A percentile compares a stretch with the other conserved stretches of the same genome.
phyloP scores from a whole-genome alignment of 108 stramenopile species.

The Aurantiochytrium sp. region DNA sequence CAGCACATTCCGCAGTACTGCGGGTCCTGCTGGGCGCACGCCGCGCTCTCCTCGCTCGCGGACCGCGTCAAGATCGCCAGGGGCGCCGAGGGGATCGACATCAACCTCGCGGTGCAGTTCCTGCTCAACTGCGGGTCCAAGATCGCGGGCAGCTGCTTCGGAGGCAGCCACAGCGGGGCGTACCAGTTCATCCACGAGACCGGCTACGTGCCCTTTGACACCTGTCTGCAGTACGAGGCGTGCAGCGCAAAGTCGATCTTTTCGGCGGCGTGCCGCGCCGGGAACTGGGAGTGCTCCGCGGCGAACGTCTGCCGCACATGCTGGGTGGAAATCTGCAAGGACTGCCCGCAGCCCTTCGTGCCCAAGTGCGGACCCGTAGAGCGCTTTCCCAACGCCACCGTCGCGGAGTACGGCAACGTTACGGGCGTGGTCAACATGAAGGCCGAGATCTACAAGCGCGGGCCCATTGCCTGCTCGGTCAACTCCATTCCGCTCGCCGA shows the following conservation, averaged over 20 bases:
- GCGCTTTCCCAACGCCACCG: conserved; percentile 32
- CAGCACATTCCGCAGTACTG: conserved; percentile 77
- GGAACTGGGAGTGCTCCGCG: conserved; percentile 51
- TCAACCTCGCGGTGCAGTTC: conserved; percentile 75
- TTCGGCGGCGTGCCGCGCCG: conserved; percentile 13
- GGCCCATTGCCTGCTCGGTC: conserved; percentile 78
- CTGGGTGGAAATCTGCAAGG: background rate
- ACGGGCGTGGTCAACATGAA: conserved; percentile 58
- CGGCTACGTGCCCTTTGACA: conserved; percentile 52
- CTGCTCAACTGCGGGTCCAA: conserved; percentile 72
- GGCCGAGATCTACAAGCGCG: conserved; percentile 81
- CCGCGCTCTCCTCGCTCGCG: conserved; percentile 65
- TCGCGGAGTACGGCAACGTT: conserved; percentile 78
- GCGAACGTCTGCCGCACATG: conserved; percentile 59
- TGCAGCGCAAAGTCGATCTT: background rate
- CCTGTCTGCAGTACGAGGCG: conserved; percentile 76
- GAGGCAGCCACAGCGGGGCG: conserved; percentile 57
- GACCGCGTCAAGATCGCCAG: conserved; percentile 88
- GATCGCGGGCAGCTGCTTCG: conserved; percentile 68
- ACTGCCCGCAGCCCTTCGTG: background rate
- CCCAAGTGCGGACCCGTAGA: background rate
- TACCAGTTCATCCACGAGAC: conserved; percentile 51
- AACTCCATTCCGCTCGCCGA: conserved; percentile 70
- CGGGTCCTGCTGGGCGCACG: conserved; percentile 87
- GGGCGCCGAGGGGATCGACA: conserved; percentile 49